These are phyloP conservation scores for Jimgerdemannia lactiflua DNA, from an alignment of 192 early-diverging fungal genomes.

Conservation along the genomic window DNA sequence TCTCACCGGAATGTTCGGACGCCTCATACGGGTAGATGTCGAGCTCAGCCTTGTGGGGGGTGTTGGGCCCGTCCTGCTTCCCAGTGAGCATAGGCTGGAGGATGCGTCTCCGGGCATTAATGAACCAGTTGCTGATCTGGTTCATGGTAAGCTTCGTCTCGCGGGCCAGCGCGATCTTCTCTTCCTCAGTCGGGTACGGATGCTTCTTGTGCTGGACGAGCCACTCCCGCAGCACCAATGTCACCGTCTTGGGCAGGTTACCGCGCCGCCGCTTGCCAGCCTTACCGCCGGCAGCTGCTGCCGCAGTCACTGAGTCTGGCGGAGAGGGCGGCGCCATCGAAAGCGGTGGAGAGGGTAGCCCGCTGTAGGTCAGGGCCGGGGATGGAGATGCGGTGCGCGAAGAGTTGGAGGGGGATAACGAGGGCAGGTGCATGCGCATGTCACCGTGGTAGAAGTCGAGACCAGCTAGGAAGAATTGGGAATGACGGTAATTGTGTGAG, in stretches of 20 bases:
- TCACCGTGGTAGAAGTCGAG: too few relatives aligned
- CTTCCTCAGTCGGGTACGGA: constrained; percentile 57
- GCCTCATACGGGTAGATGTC: background rate
- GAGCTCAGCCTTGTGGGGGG: background rate
- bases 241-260: constrained; percentile 43
- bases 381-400: background rate
- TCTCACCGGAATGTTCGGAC: background rate
- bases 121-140: constrained; percentile 65
- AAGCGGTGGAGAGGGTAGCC: background rate
- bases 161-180: constrained; percentile 40
- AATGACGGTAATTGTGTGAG: too few relatives aligned
- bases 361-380: background rate
- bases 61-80: background rate
- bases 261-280: constrained; percentile 30
- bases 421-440: background rate
- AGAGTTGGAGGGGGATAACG: background rate
- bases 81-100: constrained; percentile 47
- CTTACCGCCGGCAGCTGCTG: background rate
- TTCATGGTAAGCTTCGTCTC: constrained; percentile 49
- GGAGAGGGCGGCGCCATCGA: background rate
- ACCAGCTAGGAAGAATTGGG: too few relatives aligned
- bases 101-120: constrained; percentile 55
- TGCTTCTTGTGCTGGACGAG: constrained; percentile 49
- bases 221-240: constrained; percentile 52
- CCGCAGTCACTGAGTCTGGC: background rate